These are phyloP conservation scores for Ichthyophthirius multifiliis DNA, from an alignment of 169 alveolate species.

Conservation along the genomic window DNA sequence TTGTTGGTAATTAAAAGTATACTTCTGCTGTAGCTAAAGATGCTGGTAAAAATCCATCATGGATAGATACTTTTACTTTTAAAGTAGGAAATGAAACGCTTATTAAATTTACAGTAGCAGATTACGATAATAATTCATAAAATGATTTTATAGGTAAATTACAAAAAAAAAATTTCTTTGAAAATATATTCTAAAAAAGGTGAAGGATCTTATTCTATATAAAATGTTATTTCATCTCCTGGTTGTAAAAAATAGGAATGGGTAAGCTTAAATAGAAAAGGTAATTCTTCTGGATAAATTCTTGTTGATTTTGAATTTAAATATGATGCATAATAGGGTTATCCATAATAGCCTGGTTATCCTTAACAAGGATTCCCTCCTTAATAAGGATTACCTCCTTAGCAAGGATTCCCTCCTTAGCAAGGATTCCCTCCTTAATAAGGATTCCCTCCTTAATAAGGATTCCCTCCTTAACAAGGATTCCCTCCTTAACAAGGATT, in stretches of 20 bases:
- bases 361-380: background rate
- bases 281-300: background rate
- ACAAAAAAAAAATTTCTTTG: too few species aligned
- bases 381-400: background rate
- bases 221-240: background rate
- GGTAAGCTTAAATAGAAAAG: background rate
- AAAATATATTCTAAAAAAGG: background rate
- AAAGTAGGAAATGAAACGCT: background rate
- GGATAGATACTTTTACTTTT: background rate
- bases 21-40: conserved; percentile 5
- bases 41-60: background rate
- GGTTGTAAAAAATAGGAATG: background rate
- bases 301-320: background rate
- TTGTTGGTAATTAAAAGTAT: background rate
- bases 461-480: conserved; percentile 1
- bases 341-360: too few species aligned
- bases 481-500: background rate
- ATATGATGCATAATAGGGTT: background rate
- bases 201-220: background rate
- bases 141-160: background rate
- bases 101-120: background rate
- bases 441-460: background rate
- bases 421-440: background rate
- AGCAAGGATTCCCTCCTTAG: background rate
- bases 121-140: background rate